These are phyloP conservation scores for Globisporangium solare DNA, from an alignment of 352 stramenopile genomes.

Conservation along the genomic window DNA sequence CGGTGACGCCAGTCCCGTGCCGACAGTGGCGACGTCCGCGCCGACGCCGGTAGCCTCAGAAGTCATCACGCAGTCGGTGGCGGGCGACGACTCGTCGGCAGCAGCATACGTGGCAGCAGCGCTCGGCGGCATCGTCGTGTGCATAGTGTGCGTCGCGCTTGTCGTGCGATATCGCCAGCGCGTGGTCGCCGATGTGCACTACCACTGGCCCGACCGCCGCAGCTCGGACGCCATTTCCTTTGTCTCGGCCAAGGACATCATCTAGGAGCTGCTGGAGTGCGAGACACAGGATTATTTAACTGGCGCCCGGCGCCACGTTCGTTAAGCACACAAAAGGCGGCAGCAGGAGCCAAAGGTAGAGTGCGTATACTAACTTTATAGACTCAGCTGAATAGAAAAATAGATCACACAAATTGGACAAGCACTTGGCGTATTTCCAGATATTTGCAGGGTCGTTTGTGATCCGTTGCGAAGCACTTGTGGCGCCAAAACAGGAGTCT, in stretches of 20 bases:
- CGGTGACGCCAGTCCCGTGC: background rate
- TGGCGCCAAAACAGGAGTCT: background rate
- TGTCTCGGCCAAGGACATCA: slow-evolving; percentile 11
- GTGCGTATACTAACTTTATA: no score
- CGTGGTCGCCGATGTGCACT: slow-evolving; percentile 9
- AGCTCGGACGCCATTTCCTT: slow-evolving; percentile 17
- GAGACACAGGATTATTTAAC: no score
- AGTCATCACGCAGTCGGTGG: slow-evolving; percentile 1
- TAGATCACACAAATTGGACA: no score
- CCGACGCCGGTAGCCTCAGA: background rate
- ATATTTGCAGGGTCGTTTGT: no score
- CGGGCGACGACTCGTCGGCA: slow-evolving; percentile 2
- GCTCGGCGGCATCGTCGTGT: slow-evolving; percentile 10
- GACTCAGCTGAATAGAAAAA: no score
- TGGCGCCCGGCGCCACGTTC: no score
- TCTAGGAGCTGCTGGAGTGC: slow-evolving; percentile 1
- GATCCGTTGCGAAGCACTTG: no score
- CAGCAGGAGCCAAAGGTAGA: no score
- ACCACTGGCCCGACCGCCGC: slow-evolving; percentile 16
- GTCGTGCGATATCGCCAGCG: slow-evolving; percentile 10
- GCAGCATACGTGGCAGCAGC: slow-evolving; percentile 8
- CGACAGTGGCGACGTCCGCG: background rate
- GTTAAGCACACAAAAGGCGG: no score
- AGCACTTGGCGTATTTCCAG: no score
- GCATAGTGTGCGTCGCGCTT: background rate